These are phyloP conservation scores for Dioscorea cayenensis DNA, from an alignment of 116 monocot species.

Conservation along the genomic window DNA sequence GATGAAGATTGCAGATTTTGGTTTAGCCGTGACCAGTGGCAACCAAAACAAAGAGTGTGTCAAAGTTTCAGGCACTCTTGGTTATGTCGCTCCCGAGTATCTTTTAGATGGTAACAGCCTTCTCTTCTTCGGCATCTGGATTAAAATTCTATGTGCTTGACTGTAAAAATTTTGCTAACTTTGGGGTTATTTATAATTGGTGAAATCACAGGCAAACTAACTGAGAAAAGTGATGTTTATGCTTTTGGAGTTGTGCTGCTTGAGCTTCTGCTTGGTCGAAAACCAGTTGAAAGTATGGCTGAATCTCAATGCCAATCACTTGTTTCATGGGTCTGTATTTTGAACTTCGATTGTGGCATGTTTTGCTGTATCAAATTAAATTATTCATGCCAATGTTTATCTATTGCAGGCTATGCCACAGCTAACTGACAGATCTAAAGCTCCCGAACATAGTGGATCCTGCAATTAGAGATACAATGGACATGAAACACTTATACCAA, in stretches of 20 bases:
- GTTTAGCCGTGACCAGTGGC: conserved; percentile 64
- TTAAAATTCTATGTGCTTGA: neutral
- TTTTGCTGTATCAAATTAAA: neutral
- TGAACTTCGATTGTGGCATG: neutral
- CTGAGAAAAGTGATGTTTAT: conserved; percentile 98
- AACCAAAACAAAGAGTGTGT: conserved; percentile 46
- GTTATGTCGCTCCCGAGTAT: conserved; percentile 92
- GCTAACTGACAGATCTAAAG: conserved; percentile 74
- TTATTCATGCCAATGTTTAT: neutral
- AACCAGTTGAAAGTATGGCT: conserved; percentile 69
- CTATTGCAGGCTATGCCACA: conserved; percentile 92
- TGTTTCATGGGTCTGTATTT: conserved; percentile 72
- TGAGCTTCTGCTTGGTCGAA: conserved; percentile 88
- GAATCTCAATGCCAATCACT: conserved; percentile 86
- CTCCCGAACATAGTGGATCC: conserved; percentile 92
- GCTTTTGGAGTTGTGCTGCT: conserved; percentile 86
- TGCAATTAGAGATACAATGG: conserved; percentile 77
- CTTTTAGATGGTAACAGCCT: conserved; percentile 68
- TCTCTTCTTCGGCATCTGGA: neutral
- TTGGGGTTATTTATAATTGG: neutral
- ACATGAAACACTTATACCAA: conserved; percentile 92
- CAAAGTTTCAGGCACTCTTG: conserved; percentile 77
- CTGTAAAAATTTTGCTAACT: neutral
- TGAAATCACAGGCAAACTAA: conserved; percentile 57
- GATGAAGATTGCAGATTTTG: conserved; percentile 93